These are phyloP conservation scores for Daldinia bambusicola DNA, from an alignment of 495 filamentous ascomycete genomes.

Conservation along the genomic window DNA sequence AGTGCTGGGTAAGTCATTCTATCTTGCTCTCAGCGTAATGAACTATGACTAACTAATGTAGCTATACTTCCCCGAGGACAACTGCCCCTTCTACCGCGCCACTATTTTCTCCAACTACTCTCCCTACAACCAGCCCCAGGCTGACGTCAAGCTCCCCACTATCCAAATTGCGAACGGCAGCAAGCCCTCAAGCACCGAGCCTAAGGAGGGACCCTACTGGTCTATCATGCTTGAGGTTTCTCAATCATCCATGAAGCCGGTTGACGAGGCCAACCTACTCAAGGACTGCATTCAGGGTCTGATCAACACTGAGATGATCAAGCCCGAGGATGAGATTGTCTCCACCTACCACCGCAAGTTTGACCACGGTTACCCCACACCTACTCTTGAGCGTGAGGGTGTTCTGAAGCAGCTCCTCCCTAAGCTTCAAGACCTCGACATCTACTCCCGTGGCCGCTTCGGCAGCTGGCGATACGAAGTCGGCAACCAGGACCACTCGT, in stretches of 20 bases:
- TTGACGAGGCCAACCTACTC: conserved; percentile 83
- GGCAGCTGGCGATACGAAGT: conserved; percentile 97
- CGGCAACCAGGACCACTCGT: conserved; percentile 96
- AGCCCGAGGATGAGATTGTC: conserved; percentile 91
- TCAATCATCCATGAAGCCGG: conserved; percentile 93
- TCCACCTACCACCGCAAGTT: conserved; percentile 98
- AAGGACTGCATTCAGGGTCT: conserved; percentile 94
- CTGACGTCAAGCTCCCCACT: conserved; percentile 85
- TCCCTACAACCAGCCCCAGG: conserved; percentile 92
- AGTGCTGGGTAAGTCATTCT: conserved; percentile 83
- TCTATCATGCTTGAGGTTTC: conserved; percentile 99
- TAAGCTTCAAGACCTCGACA: conserved; percentile 87
- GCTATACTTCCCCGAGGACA: conserved; percentile 99
- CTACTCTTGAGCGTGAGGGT: conserved; percentile 92
- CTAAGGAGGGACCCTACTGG: conserved; percentile 95
- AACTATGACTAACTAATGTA: conserved; percentile 46
- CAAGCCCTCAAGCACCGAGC: conserved; percentile 71
- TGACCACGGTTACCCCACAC: conserved; percentile 98
- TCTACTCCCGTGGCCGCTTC: conserved; percentile 96
- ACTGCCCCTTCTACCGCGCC: conserved; percentile 99
- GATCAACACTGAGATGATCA: conserved; percentile 96
- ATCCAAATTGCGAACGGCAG: conserved; percentile 85
- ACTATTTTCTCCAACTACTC: conserved; percentile 99
- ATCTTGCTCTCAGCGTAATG: neutral
- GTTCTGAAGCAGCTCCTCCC: conserved; percentile 93